Base-by-base conservation (phyloP, 1,139 yeast species). In the Eremothecium coryli region DNA sequence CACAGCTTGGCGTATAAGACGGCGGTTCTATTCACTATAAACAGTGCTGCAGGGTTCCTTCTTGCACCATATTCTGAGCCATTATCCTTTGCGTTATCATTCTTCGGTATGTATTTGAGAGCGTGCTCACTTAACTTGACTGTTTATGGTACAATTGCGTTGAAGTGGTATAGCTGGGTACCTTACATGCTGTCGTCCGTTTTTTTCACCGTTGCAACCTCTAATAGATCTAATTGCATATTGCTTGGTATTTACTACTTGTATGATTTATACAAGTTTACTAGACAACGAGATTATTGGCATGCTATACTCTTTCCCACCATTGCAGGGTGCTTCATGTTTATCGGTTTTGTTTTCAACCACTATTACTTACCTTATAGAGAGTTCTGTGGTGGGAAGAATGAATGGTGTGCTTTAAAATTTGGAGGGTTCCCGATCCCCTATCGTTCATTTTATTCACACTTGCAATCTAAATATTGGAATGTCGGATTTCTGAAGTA, bases 391-490 rank as follows among this genome's bases (percentile, higher is more conserved):
- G 79, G 82, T 0, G 68, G 62, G n/a, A 60, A 82, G 43, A 77
- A 79, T 2, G 80, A 68, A 42, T 90, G 97, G 97, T 90, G 98
- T 54, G 44, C 54, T 11, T 43, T 56, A 15, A 52, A 42, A 9
- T 31, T 79, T 0, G 85, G 29, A 4, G 18, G 21, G 10, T 23
- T 36, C 6, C 43, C 50, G 9, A 18, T 54, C 4, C 48, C 58
- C 1, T 45, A 35, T 24, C 25, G 86, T 3, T 70, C 82, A 22
- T 64, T 90, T 24, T 78, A 79, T 49, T 59, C 71, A n/a, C 84
- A 68, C 54, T 82, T 93, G 5, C 98, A 90, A 57, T 41, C 61
- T 2, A 68, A 76, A 43, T 88, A 90, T 56, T 90, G 98, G 98
- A 71, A 75, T 46, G 70, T 67, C 31, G 98, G 98, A 0, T 74